A percentile compares a stretch with the other conserved stretches of the same genome.
Evolutionary conservation across 179 eudicot genomes (phyloP).

Genomic region (Gypsophila paniculata): DNA sequence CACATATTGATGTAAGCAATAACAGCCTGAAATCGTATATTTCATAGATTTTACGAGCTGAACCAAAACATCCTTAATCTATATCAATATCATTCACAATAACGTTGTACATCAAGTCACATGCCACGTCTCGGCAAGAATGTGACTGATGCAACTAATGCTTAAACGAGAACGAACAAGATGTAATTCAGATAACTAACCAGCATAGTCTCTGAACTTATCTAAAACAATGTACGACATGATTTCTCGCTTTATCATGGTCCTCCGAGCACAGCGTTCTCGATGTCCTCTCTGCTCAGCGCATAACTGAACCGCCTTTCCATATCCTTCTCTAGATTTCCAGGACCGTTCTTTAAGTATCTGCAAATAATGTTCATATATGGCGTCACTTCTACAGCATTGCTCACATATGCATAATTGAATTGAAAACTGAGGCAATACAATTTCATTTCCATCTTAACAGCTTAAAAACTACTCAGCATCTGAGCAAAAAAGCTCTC

Average conservation of each 20-base stretch:
- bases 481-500: neutral
- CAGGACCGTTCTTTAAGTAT: conserved; percentile 80
- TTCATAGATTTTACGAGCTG: neutral
- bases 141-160: conserved; percentile 8
- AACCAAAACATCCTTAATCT: neutral
- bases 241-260: conserved; percentile 36
- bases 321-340: conserved; percentile 79
- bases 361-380: conserved; percentile 34
- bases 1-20: too few relatives aligned
- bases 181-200: conserved; percentile 3
- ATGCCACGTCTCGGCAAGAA: conserved; percentile 1
- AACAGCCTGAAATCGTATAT: neutral
- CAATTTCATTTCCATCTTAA: neutral
- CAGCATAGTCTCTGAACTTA: neutral
- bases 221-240: conserved; percentile 14
- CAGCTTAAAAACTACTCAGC: neutral
- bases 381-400: neutral
- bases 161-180: neutral
- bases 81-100: conserved; percentile 5
- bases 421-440: neutral
- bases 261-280: conserved; percentile 96
- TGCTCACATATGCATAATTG: too few relatives aligned
- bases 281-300: conserved; percentile 88
- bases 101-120: neutral
- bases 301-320: conserved; percentile 98